Evolutionary conservation across 441 rosid species (phyloP), one percentile per base, ranked within the genome.

Genomic region (Gossypium aridum): DNA sequence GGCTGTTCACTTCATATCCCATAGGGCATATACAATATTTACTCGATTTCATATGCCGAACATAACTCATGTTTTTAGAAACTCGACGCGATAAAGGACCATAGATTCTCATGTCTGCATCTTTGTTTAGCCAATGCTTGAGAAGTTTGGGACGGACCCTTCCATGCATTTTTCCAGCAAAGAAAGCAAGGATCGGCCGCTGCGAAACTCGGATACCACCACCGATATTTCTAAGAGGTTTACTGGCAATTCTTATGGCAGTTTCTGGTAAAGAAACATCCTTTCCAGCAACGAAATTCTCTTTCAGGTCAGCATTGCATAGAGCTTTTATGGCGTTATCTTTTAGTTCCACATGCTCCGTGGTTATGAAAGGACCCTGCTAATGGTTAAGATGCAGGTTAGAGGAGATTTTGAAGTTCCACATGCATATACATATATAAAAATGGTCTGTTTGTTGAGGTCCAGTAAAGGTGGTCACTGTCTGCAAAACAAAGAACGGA

Each of bases 1-100:
- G 98, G 79, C 98, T 89, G 84, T 92, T 93, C 71, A 92, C 97
- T 82, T 93, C 97, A 76, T 80, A 86, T 0, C 98, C 97, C 98
- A 86, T 90, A n/a, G 98, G 97, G 79, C 98, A 93, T 66, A 90
- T 53, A 72, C 98, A 93, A 70, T 77, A 94, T 68, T 79, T 90
- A 72, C 97, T 94, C 14, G 94, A 86, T 76, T 89, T 92, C 98
- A 94, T 94, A 79, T 92, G 97, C 34, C 87, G 91, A 70, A 92
- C 86, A 64, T 91, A 92, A 17, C 79, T 83, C 97, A 88, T 88
- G 34, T 86, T 88, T 63, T 84, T 78, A 51, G 96, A 81, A 64
- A 90, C 79, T 59, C 78, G 80, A 64, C 7, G 72, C 3, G 95
- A 96, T 47, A 92, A 83, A 23, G 83, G 90, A 12, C 91, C 87